Evolutionary conservation across 495 filamentous ascomycete genomes (phyloP).

Genomic region (Aspergillus nidulans): DNA sequence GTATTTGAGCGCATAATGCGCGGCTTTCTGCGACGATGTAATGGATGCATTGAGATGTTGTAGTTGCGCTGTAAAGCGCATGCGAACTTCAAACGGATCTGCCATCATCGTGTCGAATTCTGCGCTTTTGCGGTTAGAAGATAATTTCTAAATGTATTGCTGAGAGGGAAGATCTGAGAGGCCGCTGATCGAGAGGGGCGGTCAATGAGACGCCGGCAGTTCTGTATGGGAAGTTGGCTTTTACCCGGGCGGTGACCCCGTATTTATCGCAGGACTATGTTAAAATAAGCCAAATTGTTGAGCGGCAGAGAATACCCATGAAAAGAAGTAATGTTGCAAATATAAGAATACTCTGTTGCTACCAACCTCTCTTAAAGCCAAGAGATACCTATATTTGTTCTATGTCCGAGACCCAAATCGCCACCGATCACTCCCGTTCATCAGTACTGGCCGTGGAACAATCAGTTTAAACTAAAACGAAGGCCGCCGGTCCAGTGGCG

Average conservation of each 20-base stretch:
- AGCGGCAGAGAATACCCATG: not conserved
- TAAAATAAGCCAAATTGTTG: too few relatives aligned
- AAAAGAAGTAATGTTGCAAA: too few relatives aligned
- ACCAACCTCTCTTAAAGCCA: not conserved
- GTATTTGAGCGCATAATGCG: constrained; percentile 90
- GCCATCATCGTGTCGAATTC: constrained; percentile 53
- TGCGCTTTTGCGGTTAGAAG: not conserved
- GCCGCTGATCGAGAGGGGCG: too few relatives aligned
- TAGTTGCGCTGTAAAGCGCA: constrained; percentile 88
- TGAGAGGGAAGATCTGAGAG: too few relatives aligned
- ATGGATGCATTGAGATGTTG: constrained; percentile 85
- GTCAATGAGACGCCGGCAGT: constrained; percentile 10
- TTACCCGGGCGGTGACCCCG: too few relatives aligned
- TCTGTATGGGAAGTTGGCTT: constrained; percentile 21
- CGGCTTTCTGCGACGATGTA: constrained; percentile 84
- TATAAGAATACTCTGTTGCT: too few relatives aligned
- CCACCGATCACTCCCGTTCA: not conserved
- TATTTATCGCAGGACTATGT: too few relatives aligned
- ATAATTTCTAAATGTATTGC: not conserved
- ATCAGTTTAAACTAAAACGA: constrained; percentile 14
- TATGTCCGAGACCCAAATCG: not conserved
- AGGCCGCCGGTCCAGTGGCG: constrained; percentile 34
- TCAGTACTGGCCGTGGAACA: not conserved
- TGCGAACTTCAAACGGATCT: constrained; percentile 96
- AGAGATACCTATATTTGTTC: not conserved